Conservation (phyloP, 1,284 basidiomycete species). For the Apiotrichum brassicae region DNA sequence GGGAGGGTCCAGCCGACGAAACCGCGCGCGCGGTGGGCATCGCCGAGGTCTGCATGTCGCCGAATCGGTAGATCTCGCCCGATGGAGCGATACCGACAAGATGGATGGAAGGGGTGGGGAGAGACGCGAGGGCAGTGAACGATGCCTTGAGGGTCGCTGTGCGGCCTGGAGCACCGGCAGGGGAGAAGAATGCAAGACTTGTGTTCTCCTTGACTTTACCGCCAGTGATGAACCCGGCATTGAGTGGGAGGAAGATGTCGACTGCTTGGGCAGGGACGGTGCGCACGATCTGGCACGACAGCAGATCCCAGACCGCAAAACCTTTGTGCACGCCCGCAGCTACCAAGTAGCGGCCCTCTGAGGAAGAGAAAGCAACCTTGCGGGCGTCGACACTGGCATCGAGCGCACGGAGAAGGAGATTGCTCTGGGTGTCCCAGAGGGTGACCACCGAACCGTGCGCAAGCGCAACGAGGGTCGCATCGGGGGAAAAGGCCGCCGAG, state of each 20-base stretch:
- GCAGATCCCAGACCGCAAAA: constrained; percentile 72
- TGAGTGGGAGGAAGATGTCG: constrained; percentile 57
- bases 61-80: constrained; percentile 39
- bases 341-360: constrained; percentile 51
- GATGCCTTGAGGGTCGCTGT: constrained; percentile 6
- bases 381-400: constrained; percentile 49
- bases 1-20: neutral
- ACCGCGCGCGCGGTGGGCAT: constrained; percentile 10
- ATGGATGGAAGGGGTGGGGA: constrained; percentile 18
- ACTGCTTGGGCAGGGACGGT: constrained; percentile 48
- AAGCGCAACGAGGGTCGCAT: constrained; percentile 78
- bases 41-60: constrained; percentile 23
- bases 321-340: constrained; percentile 54
- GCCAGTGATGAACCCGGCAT: constrained; percentile 50
- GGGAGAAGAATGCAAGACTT: constrained; percentile 51
- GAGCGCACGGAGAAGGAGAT: constrained; percentile 61
- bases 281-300: constrained; percentile 52
- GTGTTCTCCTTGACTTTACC: constrained; percentile 28
- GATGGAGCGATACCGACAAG: constrained; percentile 30
- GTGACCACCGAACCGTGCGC: constrained; percentile 63
- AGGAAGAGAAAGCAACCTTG: constrained; percentile 44
- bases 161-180: constrained; percentile 21
- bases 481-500: constrained; percentile 70
- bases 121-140: constrained; percentile 10
- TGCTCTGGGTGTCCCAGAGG: constrained; percentile 69